Percentiles rank a stretch among this genome's conserved stretches.
phyloP scores from a whole-genome alignment of 441 rosid genomes.

The Daphne laureola region DNA sequence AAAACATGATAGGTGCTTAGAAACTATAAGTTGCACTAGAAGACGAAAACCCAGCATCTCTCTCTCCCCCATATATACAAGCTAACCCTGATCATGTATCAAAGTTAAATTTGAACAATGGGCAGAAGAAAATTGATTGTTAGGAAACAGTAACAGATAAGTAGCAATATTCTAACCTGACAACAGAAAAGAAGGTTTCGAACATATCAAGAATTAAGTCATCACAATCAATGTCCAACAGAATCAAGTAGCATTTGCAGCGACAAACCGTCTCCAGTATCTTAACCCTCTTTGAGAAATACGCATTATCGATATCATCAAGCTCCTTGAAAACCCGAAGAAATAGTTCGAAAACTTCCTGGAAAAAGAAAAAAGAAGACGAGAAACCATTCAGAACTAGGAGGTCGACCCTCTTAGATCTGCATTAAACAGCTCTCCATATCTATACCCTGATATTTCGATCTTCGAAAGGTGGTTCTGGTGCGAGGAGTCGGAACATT shows the following conservation, averaged over 20 bases:
- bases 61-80: no score
- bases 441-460: constrained; percentile 49
- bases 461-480: constrained; percentile 76
- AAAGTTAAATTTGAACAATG: constrained; percentile 1
- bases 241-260: constrained; percentile 65
- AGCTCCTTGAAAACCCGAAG: constrained; percentile 57
- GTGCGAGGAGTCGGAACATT: constrained; percentile 71
- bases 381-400: background rate
- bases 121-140: constrained; percentile 1
- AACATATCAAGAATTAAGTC: constrained; percentile 77
- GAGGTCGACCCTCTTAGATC: no score
- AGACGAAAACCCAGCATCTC: no score
- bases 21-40: no score
- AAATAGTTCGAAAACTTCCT: constrained; percentile 70
- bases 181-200: constrained; percentile 61
- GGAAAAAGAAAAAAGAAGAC: constrained; percentile 17
- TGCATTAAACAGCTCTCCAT: background rate
- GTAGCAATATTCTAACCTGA: constrained; percentile 39
- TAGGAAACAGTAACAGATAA: constrained; percentile 4
- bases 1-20: no score
- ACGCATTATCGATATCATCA: constrained; percentile 54
- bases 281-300: constrained; percentile 73
- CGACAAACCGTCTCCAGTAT: constrained; percentile 71
- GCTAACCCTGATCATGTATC: no score
- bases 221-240: constrained; percentile 63